Base-by-base conservation (phyloP, 2,329 filamentous ascomycete genomes). In the Verticillium isaacii region DNA sequence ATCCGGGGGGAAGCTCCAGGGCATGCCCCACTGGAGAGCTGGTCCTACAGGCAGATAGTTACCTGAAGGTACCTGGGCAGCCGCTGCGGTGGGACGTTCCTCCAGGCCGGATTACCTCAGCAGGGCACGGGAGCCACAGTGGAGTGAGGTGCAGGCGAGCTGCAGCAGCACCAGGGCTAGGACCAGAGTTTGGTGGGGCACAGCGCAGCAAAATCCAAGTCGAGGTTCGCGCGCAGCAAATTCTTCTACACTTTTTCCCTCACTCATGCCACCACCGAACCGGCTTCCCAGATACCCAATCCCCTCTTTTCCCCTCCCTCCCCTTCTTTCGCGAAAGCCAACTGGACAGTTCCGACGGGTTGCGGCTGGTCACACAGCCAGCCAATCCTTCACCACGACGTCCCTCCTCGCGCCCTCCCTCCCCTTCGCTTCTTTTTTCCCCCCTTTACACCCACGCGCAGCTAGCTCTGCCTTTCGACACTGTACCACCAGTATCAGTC, bases 391-490 rank as follows among this genome's bases (percentile, higher is more conserved):
- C 77, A 78, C 66, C 73, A 81, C 78, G 80, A 78, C 78, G 74
- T 75, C 72, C 67, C 71, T 74, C 63, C 70, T 73, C 67, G 69
- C 68, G 64, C 64, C 66, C 69, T 68, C 71, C 64, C 68, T 70
- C 67, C 70, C 78, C 69, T 86, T 86, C 81, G 71, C 79, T 87
- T 86, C 84, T 83, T 67, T 75, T 65, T 70, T 75, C 68, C 76
- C 73, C 73, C 72, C 75, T 72, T 78, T 84, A 77, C 74, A 75
- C 73, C 77, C 78, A 72, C 74, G 79, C 78, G 87, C 87, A 89
- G 87, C 86, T 81, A 85, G 87, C 79, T 82, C 87, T 89, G 86
- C 85, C 68, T 80, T 85, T 82, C 69, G 45, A 23, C n/a, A 50
- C 45, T 50, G 45, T 50, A 50, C 45, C 45, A n/a, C 17, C 45